A percentile compares a stretch with the other conserved stretches of the same genome.
phyloP scores from a whole-genome alignment of 2,329 filamentous ascomycete genomes.

The Bipolaris zeicola region DNA sequence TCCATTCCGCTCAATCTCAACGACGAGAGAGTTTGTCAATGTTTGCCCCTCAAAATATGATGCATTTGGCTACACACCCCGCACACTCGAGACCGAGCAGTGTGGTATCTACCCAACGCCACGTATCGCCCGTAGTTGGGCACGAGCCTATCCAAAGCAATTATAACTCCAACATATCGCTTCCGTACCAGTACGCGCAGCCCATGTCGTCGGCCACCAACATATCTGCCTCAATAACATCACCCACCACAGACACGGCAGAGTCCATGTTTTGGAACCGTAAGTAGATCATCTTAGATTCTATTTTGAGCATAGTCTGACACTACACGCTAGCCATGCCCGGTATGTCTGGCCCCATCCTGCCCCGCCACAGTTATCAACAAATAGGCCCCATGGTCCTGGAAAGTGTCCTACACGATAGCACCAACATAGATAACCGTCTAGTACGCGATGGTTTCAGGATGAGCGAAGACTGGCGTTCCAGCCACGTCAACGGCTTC shows the following conservation, averaged over 20 bases:
- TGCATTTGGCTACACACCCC: conserved; percentile 26
- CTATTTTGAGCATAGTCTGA: neutral
- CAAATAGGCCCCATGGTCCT: conserved; percentile 44
- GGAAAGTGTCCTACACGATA: conserved; percentile 36
- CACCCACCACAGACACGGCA: conserved; percentile 17
- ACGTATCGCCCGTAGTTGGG: conserved; percentile 21
- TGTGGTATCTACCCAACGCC: conserved; percentile 22
- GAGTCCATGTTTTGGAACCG: conserved; percentile 45
- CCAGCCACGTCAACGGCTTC: conserved; percentile 25
- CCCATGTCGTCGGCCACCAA: conserved; percentile 20
- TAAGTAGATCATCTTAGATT: neutral
- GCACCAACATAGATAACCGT: conserved; percentile 37
- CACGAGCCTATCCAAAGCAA: conserved; percentile 16
- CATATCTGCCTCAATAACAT: conserved; percentile 19
- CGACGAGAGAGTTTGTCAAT: conserved; percentile 40
- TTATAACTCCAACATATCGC: conserved; percentile 18
- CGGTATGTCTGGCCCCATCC: conserved; percentile 47
- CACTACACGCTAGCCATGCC: conserved; percentile 36
- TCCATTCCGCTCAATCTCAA: conserved; percentile 4
- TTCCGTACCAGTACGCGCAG: conserved; percentile 26
- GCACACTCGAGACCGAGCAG: conserved; percentile 20
- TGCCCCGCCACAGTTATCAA: conserved; percentile 33
- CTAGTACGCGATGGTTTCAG: conserved; percentile 46
- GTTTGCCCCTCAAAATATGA: conserved; percentile 29
- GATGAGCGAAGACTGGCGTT: conserved; percentile 33